Conservation (phyloP, 176 grass and related monocot genomes). For the Pontederia crassipes region DNA sequence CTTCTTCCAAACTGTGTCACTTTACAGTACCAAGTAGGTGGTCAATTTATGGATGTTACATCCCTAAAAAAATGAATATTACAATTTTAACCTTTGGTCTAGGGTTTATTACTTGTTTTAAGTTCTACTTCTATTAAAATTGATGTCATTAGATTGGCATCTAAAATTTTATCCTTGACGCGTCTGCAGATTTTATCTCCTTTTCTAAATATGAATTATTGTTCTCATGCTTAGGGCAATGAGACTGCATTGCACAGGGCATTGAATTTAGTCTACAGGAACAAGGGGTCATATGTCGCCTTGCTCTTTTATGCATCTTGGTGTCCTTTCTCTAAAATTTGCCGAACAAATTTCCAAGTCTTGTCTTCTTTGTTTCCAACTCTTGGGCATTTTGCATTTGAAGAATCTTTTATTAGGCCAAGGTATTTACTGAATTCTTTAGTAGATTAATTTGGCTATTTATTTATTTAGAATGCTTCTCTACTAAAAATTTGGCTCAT, state of each 20-base stretch:
- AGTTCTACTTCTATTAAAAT: no score
- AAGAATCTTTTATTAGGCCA: slow-evolving; percentile 91
- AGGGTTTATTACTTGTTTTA: no score
- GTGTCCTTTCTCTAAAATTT: slow-evolving; percentile 95
- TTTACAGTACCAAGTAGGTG: no score
- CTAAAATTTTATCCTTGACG: no score
- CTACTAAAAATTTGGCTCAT: slow-evolving; percentile 7
- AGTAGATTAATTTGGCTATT: background rate
- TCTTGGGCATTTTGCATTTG: slow-evolving; percentile 76
- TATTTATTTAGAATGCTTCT: slow-evolving; percentile 4
- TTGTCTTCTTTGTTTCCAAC: slow-evolving; percentile 61
- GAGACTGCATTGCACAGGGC: slow-evolving; percentile 59
- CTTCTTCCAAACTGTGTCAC: no score
- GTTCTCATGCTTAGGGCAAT: slow-evolving; percentile 43
- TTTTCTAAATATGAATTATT: background rate
- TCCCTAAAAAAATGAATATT: no score
- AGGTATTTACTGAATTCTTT: slow-evolving; percentile 33
- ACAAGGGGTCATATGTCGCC: slow-evolving; percentile 64
- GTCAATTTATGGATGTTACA: no score
- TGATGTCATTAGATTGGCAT: no score
- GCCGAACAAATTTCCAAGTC: slow-evolving; percentile 52
- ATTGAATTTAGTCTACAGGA: slow-evolving; percentile 66
- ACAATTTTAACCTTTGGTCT: no score
- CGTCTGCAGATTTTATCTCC: no score
- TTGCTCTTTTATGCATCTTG: slow-evolving; percentile 95